Conservation (phyloP, 1,284 basidiomycete species). For the Ceratobasidium sp. region DNA sequence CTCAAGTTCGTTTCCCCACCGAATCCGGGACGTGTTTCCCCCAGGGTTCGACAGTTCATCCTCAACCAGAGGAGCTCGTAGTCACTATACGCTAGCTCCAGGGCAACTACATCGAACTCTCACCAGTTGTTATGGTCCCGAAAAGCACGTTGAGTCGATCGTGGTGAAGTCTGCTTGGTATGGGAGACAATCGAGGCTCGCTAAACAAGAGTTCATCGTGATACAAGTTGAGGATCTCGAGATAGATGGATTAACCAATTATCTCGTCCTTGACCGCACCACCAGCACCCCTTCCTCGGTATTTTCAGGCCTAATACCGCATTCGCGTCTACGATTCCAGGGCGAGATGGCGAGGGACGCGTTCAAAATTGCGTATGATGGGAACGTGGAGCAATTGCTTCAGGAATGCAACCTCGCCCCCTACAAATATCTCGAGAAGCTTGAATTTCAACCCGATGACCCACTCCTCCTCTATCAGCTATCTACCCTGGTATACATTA, state of each 20-base stretch:
- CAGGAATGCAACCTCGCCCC: not conserved
- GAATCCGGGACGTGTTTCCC: not conserved
- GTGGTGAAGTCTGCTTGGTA: slow-evolving; percentile 23
- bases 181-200: not conserved
- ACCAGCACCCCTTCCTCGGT: not conserved
- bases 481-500: not conserved
- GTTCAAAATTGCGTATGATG: not conserved
- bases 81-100: not conserved
- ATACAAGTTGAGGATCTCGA: slow-evolving; percentile 8
- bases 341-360: not conserved
- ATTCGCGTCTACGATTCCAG: not conserved
- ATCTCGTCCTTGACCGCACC: slow-evolving; percentile 7
- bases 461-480: not conserved
- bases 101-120: not conserved
- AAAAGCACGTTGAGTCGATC: not conserved
- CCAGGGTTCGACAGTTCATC: not conserved
- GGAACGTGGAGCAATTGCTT: not conserved
- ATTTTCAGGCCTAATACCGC: not conserved
- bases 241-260: not conserved
- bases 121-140: not conserved
- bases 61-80: not conserved
- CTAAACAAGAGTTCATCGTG: slow-evolving; percentile 8
- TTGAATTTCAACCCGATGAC: not conserved
- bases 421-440: not conserved
- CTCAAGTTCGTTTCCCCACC: too few species aligned